Conservation (phyloP, 768 basidiomycete species). For the Hypholoma fasciculare region DNA sequence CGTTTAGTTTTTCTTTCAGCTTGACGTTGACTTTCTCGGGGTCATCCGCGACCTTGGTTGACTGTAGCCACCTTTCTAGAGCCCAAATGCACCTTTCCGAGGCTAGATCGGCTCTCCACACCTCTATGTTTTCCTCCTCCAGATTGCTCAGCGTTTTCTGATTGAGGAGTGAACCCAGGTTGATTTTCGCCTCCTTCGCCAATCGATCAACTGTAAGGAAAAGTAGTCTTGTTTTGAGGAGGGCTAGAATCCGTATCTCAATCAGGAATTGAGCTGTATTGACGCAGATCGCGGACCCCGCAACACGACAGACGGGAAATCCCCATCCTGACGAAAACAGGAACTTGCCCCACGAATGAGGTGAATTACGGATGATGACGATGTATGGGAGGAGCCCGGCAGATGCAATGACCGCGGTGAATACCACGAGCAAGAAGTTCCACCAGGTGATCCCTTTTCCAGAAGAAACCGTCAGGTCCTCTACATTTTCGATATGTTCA, state of each 20-base stretch:
- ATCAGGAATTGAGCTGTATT: constrained; percentile 4
- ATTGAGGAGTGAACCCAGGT: not conserved
- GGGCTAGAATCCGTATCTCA: constrained; percentile 6
- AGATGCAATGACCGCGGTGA: not conserved
- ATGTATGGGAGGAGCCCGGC: constrained; percentile 9
- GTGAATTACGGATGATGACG: constrained; percentile 1
- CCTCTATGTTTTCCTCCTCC: not conserved
- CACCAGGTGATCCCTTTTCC: constrained; percentile 3
- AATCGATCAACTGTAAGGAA: constrained; percentile 10
- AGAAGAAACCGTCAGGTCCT: constrained; percentile 7
- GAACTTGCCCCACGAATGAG: not conserved
- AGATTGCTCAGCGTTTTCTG: not conserved
- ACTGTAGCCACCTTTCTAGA: not conserved
- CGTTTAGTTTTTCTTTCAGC: not conserved
- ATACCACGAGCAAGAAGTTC: constrained; percentile 7
- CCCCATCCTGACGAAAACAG: constrained; percentile 4
- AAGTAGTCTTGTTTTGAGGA: constrained; percentile 8
- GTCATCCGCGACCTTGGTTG: not conserved
- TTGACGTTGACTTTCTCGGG: not conserved
- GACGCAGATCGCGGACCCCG: constrained; percentile 8
- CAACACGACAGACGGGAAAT: constrained; percentile 8
- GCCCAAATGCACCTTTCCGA: constrained; percentile 10
- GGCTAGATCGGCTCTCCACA: constrained; percentile 1
- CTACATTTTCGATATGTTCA: constrained; percentile 11
- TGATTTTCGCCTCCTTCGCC: not conserved